Evolutionary conservation across 2,329 filamentous ascomycete species (phyloP).

Genomic region (Orbilia quercus): DNA sequence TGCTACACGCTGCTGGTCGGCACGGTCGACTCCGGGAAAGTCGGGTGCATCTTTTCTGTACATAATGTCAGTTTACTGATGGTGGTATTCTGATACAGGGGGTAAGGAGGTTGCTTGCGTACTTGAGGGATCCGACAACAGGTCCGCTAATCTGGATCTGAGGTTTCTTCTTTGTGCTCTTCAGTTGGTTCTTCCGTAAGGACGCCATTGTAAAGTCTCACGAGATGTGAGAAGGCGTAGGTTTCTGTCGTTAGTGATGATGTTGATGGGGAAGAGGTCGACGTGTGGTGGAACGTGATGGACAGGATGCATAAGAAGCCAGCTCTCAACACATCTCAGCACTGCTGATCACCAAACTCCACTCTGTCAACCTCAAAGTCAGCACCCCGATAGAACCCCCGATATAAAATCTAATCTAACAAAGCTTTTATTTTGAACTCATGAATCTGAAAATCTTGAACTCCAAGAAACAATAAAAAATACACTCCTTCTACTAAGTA

Average conservation of each 20-base stretch:
- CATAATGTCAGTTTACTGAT: slow-evolving; percentile 7
- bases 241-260: background rate
- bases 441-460: too few species aligned
- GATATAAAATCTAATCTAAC: too few species aligned
- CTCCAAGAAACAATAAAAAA: background rate
- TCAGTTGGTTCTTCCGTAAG: slow-evolving; percentile 39
- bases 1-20: slow-evolving; percentile 67
- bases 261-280: background rate
- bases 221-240: background rate
- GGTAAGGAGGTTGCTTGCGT: background rate
- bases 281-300: background rate
- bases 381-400: too few species aligned
- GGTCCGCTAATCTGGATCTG: slow-evolving; percentile 31
- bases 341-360: too few species aligned
- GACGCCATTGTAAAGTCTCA: slow-evolving; percentile 39
- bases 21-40: slow-evolving; percentile 51
- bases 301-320: too few species aligned
- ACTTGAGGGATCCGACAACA: slow-evolving; percentile 31
- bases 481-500: background rate
- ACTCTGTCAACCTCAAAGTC: background rate
- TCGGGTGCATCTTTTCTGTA: slow-evolving; percentile 39
- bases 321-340: too few species aligned
- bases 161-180: slow-evolving; percentile 1
- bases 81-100: background rate
- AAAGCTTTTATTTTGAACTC: background rate